Evolutionary conservation across 345 rosid genomes (phyloP).

Genomic region (Alliaria petiolata): DNA sequence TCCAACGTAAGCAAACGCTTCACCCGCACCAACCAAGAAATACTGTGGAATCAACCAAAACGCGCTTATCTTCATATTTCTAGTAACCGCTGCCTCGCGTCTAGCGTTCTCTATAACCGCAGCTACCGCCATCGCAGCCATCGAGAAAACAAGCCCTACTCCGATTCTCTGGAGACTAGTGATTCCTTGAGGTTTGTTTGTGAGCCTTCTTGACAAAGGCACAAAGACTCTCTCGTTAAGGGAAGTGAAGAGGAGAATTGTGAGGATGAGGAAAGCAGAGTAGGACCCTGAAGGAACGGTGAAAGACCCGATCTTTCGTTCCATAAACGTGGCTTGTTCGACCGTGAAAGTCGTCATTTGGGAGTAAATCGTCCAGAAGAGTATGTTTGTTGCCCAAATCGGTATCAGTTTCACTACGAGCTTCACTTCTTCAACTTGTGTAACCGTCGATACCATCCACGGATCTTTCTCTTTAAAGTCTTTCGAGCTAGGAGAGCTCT

Average conservation of each 20-base stretch:
- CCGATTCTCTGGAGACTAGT: conserved; percentile 94
- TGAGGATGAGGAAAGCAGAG: conserved; percentile 59
- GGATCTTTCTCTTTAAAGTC: conserved; percentile 35
- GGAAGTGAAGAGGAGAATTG: conserved; percentile 82
- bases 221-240: conserved; percentile 69
- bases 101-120: conserved; percentile 63
- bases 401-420: conserved; percentile 71
- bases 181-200: conserved; percentile 55
- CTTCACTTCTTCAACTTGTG: conserved; percentile 85
- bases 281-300: conserved; percentile 61
- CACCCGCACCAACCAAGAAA: conserved; percentile 89
- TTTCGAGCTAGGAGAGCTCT: conserved; percentile 19
- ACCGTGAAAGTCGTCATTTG: conserved; percentile 92
- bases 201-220: conserved; percentile 57
- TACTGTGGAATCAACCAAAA: conserved; percentile 81
- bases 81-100: conserved; percentile 34
- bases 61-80: conserved; percentile 43
- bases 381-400: conserved; percentile 84
- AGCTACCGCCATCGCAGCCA: conserved; percentile 62
- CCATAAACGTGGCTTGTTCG: conserved; percentile 79
- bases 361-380: conserved; percentile 91
- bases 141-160: conserved; percentile 61
- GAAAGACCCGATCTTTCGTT: conserved; percentile 53
- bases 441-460: conserved; percentile 66
- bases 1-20: conserved; percentile 87